Evolutionary conservation across 1,284 basidiomycete species (phyloP), one percentile per base, ranked within the genome.

Genomic region (Ceratobasidium theobromae): DNA sequence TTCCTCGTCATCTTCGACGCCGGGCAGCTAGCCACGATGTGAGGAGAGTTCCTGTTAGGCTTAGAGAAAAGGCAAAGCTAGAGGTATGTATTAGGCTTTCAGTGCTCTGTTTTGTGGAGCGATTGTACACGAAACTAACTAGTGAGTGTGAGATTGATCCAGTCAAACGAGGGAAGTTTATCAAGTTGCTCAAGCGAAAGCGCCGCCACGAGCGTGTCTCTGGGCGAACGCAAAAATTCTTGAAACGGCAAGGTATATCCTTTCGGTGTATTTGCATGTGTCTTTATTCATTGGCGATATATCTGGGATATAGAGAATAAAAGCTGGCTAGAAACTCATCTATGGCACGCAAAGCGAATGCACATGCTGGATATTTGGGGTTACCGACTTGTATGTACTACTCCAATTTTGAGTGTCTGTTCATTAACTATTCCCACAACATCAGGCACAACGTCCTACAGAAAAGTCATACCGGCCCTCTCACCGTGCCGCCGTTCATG

Each of bases 291-390:
- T 49, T 35, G 33, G 35, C 27, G 25, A 65, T 66, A 28, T 41
- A 8, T 52, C 4, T 30, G 52, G 43, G 38, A 60, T 35, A 64
- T 52, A 93, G 92, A 79, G 27, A 81, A 91, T 70, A 96, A 96
- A 75, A 78, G 81, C 8, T 97, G 95, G 95, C 83, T 98, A 0
- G 92, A 94, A 73, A 95, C 93, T 3, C 95, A 97, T 74, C 76
- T 96, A 25, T 97, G 93, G 90, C 95, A 97, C 73, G 89, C 94
- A 0, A 97, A 96, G 76, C 84, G 94, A 1, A 95, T 95, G 85
- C 86, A 89, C 70, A 96, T 97, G 95, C 82, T 86, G 70, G 87
- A 87, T 70, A 81, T 91, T 74, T 97, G 94, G 93, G 92, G 91
- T 0, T 93, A 92, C 74, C 81, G 91, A 71, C 79, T 98, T 53